Base-by-base conservation (phyloP, 768 basidiomycete genomes). In the Scleroderma bovista region DNA sequence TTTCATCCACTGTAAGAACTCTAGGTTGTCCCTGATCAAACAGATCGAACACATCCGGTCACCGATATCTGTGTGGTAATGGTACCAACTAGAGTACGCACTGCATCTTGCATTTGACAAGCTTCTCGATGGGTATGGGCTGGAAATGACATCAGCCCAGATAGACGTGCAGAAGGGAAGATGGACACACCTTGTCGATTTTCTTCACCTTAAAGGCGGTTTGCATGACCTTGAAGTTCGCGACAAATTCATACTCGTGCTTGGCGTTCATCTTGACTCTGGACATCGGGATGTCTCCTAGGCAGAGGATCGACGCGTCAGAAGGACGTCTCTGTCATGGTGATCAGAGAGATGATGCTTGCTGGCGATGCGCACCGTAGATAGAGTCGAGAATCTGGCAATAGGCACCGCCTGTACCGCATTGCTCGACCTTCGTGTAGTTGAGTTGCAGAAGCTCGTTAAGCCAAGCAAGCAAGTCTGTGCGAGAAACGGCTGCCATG, bases 61-160 rank as follows among this genome's bases (percentile, higher is more conserved):
- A 41, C 24, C 38, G 31, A 20, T 40, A 34, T 20, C 13, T 20
- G 57, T 56, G 39, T 42, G 42, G 40, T 12, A 43, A 17, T 31
- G 6, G 13, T 23, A 43, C 41, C 41, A 29, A 26, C 34, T 55
- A 29, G 23, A 51, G 43, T 45, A 84, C 88, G 66, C 72, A 89
- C 86, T 97, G 95, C 94, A 98, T 98, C 75, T 97, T 98, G 75
- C 96, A 99, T 71, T 94, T 94, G 43, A 90, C 82, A 33, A 99
- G 82, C 60, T 78, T 86, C 59, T 98, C 95, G n/a, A 99, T 87
- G 7, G 80, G 89, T 66, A 99, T 93, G 23, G 94, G 94, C 92
- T 96, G 19, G 32, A 45, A 11, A 34, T 10, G 20, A 31, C 34
- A 39, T 56, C 48, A 49, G 37, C 24, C 54, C n/a, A 56, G 29